Evolutionary conservation across 2,329 filamentous ascomycete species (phyloP), one percentile per base, ranked within the genome.

Genomic region (Aspergillus unguis): DNA sequence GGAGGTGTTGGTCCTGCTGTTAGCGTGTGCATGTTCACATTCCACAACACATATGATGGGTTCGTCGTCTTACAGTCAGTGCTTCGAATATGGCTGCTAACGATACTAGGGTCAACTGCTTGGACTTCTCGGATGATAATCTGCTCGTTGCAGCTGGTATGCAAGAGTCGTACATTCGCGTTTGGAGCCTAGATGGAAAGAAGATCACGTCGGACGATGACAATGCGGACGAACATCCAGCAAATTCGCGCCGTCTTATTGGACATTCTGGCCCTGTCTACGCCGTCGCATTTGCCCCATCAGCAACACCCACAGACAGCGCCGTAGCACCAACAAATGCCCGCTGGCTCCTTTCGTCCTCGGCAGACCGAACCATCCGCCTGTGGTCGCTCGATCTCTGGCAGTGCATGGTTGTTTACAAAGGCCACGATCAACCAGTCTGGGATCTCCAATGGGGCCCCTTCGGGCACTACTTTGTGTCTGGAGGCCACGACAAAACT

Each of bases 11-110:
- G 92, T 10, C 84, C 90, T 50, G 85, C 86, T 27, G 80, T 96
- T 54, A 95, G 91, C 64, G 86, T 95, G 26, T 94, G 90, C 77
- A 97, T 97, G 88, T 96, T 95, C 69, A 99, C 94, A 0, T 96
- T 97, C 66, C 94, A 99, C 77, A 99, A 99, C 71, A 95, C 90
- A 0, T 86, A 91, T 58, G 91, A 95, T 71, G 88, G 85, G 90
- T 92, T 75, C 77, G 83, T 57, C 17, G 29, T 8, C 40, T 55
- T 48, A 51, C 54, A 7, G 7, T 7, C 38, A 9, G 26, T 3
- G 4, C 9, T 5, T 6, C 2, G 46, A 11, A 10, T 33, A 40
- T 17, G 29, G 17, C n/a, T n/a, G 7, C 37, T 48, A 54, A 45
- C 62, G 71, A 54, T 71, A 55, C 40, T 27, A 92, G 89, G 51